These are phyloP conservation scores for Fusarium sarcochroum DNA, from an alignment of 2,329 filamentous ascomycete species.

Conservation along the genomic window DNA sequence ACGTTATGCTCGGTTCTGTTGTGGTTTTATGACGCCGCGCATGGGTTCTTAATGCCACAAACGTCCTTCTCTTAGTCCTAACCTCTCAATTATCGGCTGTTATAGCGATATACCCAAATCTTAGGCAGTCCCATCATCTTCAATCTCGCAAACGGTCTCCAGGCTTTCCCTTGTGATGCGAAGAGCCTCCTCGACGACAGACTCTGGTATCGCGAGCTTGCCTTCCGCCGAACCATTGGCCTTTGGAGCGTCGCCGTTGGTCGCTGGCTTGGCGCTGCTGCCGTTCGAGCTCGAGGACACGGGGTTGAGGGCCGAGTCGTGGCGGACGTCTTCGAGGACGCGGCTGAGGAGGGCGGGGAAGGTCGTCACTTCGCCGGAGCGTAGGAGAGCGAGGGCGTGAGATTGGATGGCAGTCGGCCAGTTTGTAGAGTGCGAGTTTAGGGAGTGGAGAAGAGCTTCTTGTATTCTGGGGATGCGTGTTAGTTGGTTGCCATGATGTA, in stretches of 20 bases:
- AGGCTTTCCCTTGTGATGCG: constrained; percentile 71
- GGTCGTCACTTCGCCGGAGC: constrained; percentile 70
- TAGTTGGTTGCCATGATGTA: constrained; percentile 7
- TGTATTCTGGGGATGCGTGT: constrained; percentile 63
- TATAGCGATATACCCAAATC: not conserved
- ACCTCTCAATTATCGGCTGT: not conserved
- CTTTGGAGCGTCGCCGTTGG: constrained; percentile 51
- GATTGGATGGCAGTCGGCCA: constrained; percentile 73
- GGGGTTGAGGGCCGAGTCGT: constrained; percentile 57
- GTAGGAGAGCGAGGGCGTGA: constrained; percentile 72
- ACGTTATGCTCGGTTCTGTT: not conserved
- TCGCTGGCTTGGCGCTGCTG: constrained; percentile 49
- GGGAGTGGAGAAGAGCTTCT: constrained; percentile 73
- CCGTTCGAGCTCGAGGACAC: constrained; percentile 50
- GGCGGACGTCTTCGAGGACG: constrained; percentile 73
- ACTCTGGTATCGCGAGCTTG: constrained; percentile 68
- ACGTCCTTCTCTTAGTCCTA: not conserved
- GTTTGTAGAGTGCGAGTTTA: constrained; percentile 71
- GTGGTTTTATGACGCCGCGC: not conserved
- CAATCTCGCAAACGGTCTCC: constrained; percentile 63
- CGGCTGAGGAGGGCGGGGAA: constrained; percentile 73
- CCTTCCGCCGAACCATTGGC: constrained; percentile 48
- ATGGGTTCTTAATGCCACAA: not conserved
- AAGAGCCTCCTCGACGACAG: constrained; percentile 74
- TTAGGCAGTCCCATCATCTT: constrained; percentile 44